Evolutionary conservation across 176 grass and related monocot genomes (phyloP).

Genomic region (Avena atlantica): DNA sequence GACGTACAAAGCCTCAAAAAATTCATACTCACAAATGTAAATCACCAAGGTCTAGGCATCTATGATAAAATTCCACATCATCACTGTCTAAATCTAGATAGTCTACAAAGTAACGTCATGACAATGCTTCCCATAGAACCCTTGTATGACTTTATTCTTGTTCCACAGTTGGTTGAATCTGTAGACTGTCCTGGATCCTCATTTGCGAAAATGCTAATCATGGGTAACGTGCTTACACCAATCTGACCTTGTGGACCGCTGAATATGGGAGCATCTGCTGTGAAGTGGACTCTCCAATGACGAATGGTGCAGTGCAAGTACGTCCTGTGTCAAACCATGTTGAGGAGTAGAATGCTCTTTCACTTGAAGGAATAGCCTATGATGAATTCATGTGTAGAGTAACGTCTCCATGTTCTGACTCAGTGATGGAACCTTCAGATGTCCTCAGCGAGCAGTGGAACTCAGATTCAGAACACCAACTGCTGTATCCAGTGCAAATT

Average conservation of each 20-base stretch:
- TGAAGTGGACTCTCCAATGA: conserved; percentile 38
- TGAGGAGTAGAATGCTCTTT: conserved; percentile 51
- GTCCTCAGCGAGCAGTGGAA: conserved; percentile 22
- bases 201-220: conserved; percentile 46
- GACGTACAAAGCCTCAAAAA: conserved; percentile 62
- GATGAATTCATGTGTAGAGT: conserved; percentile 38
- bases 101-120: conserved; percentile 62
- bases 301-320: background rate
- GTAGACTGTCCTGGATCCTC: conserved; percentile 22
- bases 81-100: conserved; percentile 59
- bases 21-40: conserved; percentile 56
- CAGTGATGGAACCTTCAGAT: conserved; percentile 41
- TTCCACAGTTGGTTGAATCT: conserved; percentile 34
- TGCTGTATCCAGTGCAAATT: conserved; percentile 21
- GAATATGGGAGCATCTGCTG: conserved; percentile 46
- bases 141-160: too few species aligned
- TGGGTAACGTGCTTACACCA: conserved; percentile 62
- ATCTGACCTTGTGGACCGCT: conserved; percentile 46
- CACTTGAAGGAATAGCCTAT: conserved; percentile 46
- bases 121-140: conserved; percentile 75
- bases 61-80: conserved; percentile 59
- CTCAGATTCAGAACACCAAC: conserved; percentile 41
- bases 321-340: too few species aligned
- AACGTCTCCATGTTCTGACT: conserved; percentile 43
- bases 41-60: conserved; percentile 72